Evolutionary conservation across 257 asterid genomes (phyloP).

Genomic region (Rehmannia glutinosa): DNA sequence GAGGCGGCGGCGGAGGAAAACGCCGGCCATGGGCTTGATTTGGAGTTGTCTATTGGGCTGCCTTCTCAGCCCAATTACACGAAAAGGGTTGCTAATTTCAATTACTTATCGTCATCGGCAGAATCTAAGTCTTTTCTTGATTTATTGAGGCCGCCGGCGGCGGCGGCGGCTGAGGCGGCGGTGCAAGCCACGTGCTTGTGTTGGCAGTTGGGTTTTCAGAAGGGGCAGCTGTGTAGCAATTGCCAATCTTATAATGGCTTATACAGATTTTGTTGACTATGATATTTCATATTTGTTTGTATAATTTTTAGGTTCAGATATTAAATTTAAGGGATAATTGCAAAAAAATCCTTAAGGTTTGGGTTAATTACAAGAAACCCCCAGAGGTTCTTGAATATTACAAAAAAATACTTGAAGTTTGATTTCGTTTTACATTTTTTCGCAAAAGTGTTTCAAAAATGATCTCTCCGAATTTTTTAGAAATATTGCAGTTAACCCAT

Average conservation of each 20-base stretch:
- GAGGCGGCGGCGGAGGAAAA: constrained; percentile 7
- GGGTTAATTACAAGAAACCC: too few relatives aligned
- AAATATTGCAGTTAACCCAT: too few relatives aligned
- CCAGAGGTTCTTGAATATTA: too few relatives aligned
- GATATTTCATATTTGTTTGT: neutral
- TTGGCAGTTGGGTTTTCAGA: constrained; percentile 52
- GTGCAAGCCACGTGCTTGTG: constrained; percentile 42
- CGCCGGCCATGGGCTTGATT: constrained; percentile 27
- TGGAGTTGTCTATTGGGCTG: constrained; percentile 70
- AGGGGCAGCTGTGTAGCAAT: constrained; percentile 45
- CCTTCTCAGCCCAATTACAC: constrained; percentile 32
- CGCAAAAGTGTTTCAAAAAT: too few relatives aligned
- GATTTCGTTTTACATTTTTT: too few relatives aligned
- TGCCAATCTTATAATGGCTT: constrained; percentile 41
- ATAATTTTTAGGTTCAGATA: constrained; percentile 17
- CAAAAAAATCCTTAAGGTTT: too few relatives aligned
- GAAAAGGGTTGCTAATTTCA: constrained; percentile 27
- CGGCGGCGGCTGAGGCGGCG: neutral
- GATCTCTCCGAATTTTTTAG: too few relatives aligned
- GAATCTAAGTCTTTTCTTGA: constrained; percentile 29
- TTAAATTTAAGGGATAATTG: too few relatives aligned
- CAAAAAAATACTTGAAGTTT: too few relatives aligned
- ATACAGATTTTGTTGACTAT: constrained; percentile 32
- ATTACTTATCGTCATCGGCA: constrained; percentile 20
- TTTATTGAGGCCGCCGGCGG: constrained; percentile 27